A percentile compares a stretch with the other conserved stretches of the same genome.
These are phyloP conservation scores for Crithidia thermophila DNA, from an alignment of 208 protist species.

Conservation along the genomic window DNA sequence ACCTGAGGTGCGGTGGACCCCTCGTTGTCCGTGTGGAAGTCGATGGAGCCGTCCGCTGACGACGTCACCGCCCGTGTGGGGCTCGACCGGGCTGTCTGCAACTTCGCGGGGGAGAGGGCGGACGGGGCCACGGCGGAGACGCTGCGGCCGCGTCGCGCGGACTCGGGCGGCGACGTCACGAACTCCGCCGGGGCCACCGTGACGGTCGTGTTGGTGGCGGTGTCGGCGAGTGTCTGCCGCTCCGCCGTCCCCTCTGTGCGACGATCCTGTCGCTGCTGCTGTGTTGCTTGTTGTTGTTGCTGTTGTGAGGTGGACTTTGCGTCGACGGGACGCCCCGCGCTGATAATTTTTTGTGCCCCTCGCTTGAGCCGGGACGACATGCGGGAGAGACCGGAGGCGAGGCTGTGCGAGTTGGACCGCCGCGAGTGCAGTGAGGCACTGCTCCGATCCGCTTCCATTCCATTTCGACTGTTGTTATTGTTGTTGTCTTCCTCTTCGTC, in stretches of 20 bases:
- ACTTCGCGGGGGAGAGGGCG: neutral
- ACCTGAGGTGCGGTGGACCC: neutral
- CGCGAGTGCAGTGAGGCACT: neutral
- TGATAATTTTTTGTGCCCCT: neutral
- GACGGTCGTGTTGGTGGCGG: neutral
- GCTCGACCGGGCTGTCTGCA: neutral
- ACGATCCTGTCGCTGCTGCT: neutral
- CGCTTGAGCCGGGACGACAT: conserved; percentile 21
- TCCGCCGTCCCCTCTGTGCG: neutral
- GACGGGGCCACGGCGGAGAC: neutral
- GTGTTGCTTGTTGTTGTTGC: neutral
- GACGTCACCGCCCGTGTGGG: conserved; percentile 4
- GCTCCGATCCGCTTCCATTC: neutral
- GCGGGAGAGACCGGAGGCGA: conserved; percentile 18
- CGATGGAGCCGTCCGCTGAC: conserved; percentile 8
- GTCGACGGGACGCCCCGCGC: neutral
- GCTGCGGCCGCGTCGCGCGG: neutral
- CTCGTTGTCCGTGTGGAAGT: conserved; percentile 10
- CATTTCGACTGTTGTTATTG: no score
- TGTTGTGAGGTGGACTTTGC: neutral
- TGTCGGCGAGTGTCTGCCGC: neutral
- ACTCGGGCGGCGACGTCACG: neutral
- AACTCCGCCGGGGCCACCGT: conserved; percentile 2
- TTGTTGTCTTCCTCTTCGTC: neutral
- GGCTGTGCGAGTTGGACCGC: conserved; percentile 16